Percentiles rank a stretch among this genome's conserved stretches.
These are phyloP conservation scores for Microdochium paspali DNA, from an alignment of 2,329 filamentous ascomycete genomes.

Conservation along the genomic window DNA sequence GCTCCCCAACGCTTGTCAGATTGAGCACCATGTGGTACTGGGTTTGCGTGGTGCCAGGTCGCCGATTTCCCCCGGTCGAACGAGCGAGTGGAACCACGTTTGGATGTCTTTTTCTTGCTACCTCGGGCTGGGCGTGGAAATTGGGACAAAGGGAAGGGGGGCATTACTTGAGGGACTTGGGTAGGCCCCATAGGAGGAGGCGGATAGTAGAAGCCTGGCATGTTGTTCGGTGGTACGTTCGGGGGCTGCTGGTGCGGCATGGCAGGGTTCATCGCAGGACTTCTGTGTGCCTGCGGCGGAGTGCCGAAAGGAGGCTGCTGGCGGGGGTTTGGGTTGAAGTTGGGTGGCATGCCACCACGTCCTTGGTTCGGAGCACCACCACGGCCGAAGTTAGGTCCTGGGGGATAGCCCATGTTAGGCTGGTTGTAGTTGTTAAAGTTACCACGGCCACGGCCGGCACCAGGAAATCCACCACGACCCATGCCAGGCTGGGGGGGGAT, in stretches of 20 bases:
- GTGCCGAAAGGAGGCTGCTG: constrained; percentile 24
- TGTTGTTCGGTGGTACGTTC: constrained; percentile 53
- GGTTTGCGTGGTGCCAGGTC: constrained; percentile 23
- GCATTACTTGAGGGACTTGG: constrained; percentile 51
- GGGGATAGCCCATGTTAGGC: constrained; percentile 34
- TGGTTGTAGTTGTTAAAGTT: constrained; percentile 40
- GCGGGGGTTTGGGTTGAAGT: constrained; percentile 32
- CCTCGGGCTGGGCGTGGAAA: constrained; percentile 24
- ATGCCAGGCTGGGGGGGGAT: constrained; percentile 38
- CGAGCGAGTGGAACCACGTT: constrained; percentile 34
- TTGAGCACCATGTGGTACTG: neutral
- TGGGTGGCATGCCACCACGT: constrained; percentile 36
- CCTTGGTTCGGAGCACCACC: constrained; percentile 34
- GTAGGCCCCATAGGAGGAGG: constrained; percentile 48
- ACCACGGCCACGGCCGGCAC: constrained; percentile 39
- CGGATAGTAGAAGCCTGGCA: constrained; percentile 53
- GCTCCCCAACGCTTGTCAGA: neutral
- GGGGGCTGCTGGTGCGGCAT: constrained; percentile 51
- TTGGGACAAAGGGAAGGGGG: constrained; percentile 28
- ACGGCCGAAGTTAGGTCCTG: constrained; percentile 23
- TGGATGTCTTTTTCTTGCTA: constrained; percentile 31
- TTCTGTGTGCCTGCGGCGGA: constrained; percentile 30
- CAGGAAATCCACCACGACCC: constrained; percentile 45
- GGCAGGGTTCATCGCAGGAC: constrained; percentile 36
- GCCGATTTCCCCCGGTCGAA: constrained; percentile 30